Percentiles rank a stretch among this genome's conserved stretches.
phyloP scores from a whole-genome alignment of 116 monocot genomes.

The Iris pallida region DNA sequence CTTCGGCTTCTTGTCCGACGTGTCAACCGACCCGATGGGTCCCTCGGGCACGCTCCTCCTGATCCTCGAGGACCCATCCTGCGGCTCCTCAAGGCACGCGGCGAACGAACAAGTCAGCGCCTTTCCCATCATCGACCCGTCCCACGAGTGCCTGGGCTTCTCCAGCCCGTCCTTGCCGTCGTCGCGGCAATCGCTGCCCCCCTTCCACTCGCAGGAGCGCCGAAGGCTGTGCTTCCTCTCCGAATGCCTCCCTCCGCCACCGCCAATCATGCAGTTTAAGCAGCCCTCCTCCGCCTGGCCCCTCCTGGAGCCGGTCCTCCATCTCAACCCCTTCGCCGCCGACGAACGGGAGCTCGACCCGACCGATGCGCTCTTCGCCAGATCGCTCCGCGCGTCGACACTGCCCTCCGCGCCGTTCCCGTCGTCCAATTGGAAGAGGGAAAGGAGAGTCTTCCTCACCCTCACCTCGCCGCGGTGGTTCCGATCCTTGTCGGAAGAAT shows the following conservation, averaged over 20 bases:
- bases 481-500: constrained; percentile 6
- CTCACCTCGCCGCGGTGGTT: constrained; percentile 20
- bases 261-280: neutral
- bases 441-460: constrained; percentile 50
- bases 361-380: constrained; percentile 11
- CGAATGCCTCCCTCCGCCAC: constrained; percentile 13
- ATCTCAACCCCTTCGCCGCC: constrained; percentile 26
- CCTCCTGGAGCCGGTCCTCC: constrained; percentile 11
- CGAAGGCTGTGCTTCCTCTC: constrained; percentile 31
- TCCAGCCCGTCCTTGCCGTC: constrained; percentile 37
- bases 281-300: constrained; percentile 18
- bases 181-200: constrained; percentile 14
- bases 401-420: constrained; percentile 2
- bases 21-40: neutral
- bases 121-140: constrained; percentile 60
- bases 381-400: constrained; percentile 4
- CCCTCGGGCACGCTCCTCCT: constrained; percentile 18
- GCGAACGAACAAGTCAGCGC: constrained; percentile 60
- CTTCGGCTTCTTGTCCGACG: no score
- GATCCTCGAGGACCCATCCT: constrained; percentile 18
- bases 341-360: constrained; percentile 28
- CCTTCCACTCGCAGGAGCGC: constrained; percentile 42
- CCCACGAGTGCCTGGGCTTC: constrained; percentile 69
- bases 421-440: constrained; percentile 74
- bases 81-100: constrained; percentile 46